Percentiles rank a stretch among this genome's conserved stretches.
phyloP scores from a whole-genome alignment of 768 basidiomycete genomes.

The Suillus placidus region DNA sequence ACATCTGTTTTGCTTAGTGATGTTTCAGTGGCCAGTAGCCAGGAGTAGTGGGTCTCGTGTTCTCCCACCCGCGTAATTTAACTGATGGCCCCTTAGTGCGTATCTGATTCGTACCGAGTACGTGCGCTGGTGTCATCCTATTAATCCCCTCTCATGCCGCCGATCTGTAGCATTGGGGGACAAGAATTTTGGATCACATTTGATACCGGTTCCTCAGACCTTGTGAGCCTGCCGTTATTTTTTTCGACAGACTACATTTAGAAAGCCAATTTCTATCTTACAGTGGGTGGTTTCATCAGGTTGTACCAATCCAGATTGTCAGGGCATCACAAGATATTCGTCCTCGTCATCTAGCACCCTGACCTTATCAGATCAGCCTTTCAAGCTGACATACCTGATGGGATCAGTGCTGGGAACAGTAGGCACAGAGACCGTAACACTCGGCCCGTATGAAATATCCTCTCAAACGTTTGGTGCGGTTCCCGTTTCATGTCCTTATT shows the following conservation, averaged over 20 bases:
- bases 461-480: slow-evolving; percentile 51
- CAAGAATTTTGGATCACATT: slow-evolving; percentile 49
- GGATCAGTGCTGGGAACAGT: slow-evolving; percentile 52
- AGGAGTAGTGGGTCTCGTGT: slow-evolving; percentile 25
- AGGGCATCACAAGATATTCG: slow-evolving; percentile 45
- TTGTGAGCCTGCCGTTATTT: slow-evolving; percentile 38
- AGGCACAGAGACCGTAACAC: slow-evolving; percentile 46
- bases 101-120: slow-evolving; percentile 37
- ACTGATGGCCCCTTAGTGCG: slow-evolving; percentile 26
- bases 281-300: slow-evolving; percentile 55
- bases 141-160: neutral
- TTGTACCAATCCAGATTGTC: slow-evolving; percentile 50
- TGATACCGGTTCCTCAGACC: slow-evolving; percentile 62
- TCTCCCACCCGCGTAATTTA: slow-evolving; percentile 6
- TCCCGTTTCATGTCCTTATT: neutral
- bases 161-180: slow-evolving; percentile 39
- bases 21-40: slow-evolving; percentile 22
- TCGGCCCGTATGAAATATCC: slow-evolving; percentile 48
- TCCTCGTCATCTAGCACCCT: slow-evolving; percentile 34
- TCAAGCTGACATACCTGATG: slow-evolving; percentile 52
- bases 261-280: neutral
- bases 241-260: slow-evolving; percentile 3
- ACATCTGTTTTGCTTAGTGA: slow-evolving; percentile 20
- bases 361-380: slow-evolving; percentile 36
- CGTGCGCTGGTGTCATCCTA: neutral